Percentiles rank a stretch among this genome's conserved stretches.
These are phyloP conservation scores for Microcyclospora tardicrescens DNA, from an alignment of 2,329 filamentous ascomycete genomes.

Conservation along the genomic window DNA sequence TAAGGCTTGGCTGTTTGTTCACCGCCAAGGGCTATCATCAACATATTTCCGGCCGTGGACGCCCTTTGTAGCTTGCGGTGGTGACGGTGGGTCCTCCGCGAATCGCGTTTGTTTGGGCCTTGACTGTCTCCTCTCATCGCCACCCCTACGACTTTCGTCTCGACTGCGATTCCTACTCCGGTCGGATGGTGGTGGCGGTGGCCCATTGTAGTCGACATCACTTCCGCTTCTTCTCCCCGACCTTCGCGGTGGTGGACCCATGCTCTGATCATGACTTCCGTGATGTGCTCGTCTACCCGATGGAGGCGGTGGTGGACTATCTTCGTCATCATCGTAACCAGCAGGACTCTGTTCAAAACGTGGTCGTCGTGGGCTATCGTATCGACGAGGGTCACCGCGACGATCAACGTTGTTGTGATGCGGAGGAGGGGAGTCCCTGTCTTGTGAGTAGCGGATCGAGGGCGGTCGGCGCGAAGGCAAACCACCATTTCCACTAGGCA, in stretches of 20 bases:
- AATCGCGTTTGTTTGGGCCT: conserved; percentile 13
- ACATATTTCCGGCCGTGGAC: conserved; percentile 14
- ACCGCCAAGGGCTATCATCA: conserved; percentile 7
- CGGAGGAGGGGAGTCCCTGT: not conserved
- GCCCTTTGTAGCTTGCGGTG: conserved; percentile 2
- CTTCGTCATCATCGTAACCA: conserved; percentile 2
- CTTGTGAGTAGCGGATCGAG: not conserved
- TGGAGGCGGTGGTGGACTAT: conserved; percentile 1
- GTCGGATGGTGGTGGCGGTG: conserved; percentile 1
- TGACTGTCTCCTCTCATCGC: conserved; percentile 5
- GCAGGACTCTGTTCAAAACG: conserved; percentile 7
- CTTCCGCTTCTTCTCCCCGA: not conserved
- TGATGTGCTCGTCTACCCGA: not conserved
- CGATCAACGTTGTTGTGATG: not conserved
- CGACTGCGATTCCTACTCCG: conserved; percentile 6
- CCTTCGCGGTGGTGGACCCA: not conserved
- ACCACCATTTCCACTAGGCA: not conserved
- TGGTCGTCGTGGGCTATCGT: conserved; percentile 1
- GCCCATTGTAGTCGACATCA: not conserved
- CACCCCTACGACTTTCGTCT: conserved; percentile 5
- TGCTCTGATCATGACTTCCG: too few species aligned
- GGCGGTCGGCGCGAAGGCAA: not conserved
- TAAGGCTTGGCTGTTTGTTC: too few species aligned
- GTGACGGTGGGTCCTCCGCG: conserved; percentile 1
- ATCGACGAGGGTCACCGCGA: not conserved